Evolutionary conservation across 139 green algal genomes (phyloP).

Genomic region (Tetradesmus obliquus): DNA sequence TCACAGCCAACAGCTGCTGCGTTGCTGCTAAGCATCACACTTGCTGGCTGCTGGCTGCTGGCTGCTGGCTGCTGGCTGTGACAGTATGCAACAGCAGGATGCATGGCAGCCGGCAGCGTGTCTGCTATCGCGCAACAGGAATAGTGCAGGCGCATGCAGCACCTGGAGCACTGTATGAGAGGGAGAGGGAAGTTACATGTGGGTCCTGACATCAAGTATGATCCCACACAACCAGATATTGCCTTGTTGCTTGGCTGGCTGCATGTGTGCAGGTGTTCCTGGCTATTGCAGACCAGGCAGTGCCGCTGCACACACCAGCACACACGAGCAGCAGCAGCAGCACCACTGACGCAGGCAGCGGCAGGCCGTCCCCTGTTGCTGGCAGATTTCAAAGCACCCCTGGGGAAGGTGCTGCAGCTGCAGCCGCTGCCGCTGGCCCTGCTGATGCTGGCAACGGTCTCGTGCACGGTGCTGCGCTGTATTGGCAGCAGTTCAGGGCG

Average conservation of each 20-base stretch:
- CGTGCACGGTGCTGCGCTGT: slow-evolving; percentile 53
- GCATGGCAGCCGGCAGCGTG: too few species aligned
- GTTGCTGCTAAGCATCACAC: background rate
- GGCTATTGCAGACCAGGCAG: slow-evolving; percentile 44
- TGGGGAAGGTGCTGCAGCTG: background rate
- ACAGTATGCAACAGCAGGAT: background rate
- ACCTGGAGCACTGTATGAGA: background rate
- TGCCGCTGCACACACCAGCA: background rate
- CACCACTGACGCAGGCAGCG: background rate
- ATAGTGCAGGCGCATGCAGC: background rate
- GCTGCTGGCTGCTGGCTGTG: background rate
- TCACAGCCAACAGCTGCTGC: too few species aligned
- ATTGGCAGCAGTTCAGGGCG: slow-evolving; percentile 65
- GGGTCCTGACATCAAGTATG: too few species aligned
- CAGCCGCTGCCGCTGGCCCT: background rate
- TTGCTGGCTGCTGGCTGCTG: slow-evolving; percentile 11
- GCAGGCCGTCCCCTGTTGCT: background rate
- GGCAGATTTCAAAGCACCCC: background rate
- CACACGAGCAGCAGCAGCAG: slow-evolving; percentile 2
- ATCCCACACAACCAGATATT: too few species aligned
- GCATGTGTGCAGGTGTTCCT: slow-evolving; percentile 48
- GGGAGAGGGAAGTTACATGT: too few species aligned
- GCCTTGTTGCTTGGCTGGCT: too few species aligned
- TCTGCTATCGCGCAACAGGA: too few species aligned
- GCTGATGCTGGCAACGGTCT: background rate